Base-by-base conservation (phyloP, 257 asterid species). In the Cynanchum wilfordii region DNA sequence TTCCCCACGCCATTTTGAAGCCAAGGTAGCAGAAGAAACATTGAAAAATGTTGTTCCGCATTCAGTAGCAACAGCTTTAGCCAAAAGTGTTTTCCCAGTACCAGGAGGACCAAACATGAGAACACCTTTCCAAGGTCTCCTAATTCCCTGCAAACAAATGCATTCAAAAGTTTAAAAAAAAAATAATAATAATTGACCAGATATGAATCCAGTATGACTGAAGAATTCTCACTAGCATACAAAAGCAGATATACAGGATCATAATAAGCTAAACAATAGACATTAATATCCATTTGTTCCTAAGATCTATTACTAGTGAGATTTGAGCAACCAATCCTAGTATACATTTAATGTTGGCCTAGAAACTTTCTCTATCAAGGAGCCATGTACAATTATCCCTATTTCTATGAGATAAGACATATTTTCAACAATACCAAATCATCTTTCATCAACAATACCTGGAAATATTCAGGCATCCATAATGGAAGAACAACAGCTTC, bases 101-200 rank as follows among this genome's bases (percentile, higher is more conserved):
- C 99, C 99, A 57, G 98, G 99, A 62, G 99, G 98, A 63, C 99
- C 99, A 87, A 95, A 95, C 99, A 95, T 95, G 78, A 95, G 95
- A 38, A 95, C 99, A 74, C 99, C 99, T 85, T 95, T 95, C 98
- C 99, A 92, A 3, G 99, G 99, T 85, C 99, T 92, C 77, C 98
- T 88, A 68, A 95, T 95, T 80, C 99, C 99, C 99, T 95, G 81
- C 76, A 78, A 80, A 81, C 51, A 72, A 25, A 76, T 65, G 13
- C 54, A 60, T 29, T 38, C 40, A 64, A 44, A 64, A 38, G 24
- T 36, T 33, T 33, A 30, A 30, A 30, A 30, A 3, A 33, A 33
- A 33, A 19, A 64, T n/a, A n/a, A n/a, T n/a, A 19, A 7, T 36
- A 20, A 17, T 5, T 19, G 68, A 36, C 52, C 40, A 40, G 12